phyloP scores from a whole-genome alignment of 2,329 filamentous ascomycete genomes.

The Calonectria pauciramosa region DNA sequence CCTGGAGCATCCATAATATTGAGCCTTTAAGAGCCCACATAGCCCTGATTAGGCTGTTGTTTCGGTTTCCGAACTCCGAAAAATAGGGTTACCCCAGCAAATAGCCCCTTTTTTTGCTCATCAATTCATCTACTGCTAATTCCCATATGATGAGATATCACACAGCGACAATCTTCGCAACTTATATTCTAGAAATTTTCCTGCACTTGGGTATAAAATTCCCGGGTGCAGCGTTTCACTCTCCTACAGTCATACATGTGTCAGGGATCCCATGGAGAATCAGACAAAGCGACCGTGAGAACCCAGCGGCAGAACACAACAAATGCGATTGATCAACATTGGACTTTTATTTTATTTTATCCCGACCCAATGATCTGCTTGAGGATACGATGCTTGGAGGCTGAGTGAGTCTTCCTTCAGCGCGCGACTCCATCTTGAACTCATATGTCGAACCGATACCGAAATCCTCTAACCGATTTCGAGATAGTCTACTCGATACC shows the following conservation, averaged over 20 bases:
- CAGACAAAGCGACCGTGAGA: not conserved
- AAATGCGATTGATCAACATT: not conserved
- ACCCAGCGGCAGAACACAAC: not conserved
- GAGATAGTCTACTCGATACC: not conserved
- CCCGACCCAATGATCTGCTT: not conserved
- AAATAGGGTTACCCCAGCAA: not conserved
- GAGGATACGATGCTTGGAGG: too few species aligned
- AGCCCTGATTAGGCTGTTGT: not conserved
- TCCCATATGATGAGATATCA: not conserved
- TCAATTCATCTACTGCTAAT: not conserved
- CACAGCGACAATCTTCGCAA: not conserved
- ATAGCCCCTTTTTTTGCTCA: not conserved
- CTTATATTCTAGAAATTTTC: not conserved
- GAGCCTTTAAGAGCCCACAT: not conserved
- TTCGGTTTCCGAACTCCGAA: not conserved
- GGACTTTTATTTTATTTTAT: not conserved
- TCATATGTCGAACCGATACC: not conserved
- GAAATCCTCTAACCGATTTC: not conserved
- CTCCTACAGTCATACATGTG: not conserved
- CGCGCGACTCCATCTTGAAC: not conserved
- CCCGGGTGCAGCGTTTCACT: not conserved
- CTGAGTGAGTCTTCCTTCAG: not conserved
- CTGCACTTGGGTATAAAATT: not conserved
- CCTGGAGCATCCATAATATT: not conserved
- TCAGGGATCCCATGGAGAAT: not conserved